Base-by-base conservation (phyloP, 2,329 filamentous ascomycete species). In the Tolypocladium paradoxum region DNA sequence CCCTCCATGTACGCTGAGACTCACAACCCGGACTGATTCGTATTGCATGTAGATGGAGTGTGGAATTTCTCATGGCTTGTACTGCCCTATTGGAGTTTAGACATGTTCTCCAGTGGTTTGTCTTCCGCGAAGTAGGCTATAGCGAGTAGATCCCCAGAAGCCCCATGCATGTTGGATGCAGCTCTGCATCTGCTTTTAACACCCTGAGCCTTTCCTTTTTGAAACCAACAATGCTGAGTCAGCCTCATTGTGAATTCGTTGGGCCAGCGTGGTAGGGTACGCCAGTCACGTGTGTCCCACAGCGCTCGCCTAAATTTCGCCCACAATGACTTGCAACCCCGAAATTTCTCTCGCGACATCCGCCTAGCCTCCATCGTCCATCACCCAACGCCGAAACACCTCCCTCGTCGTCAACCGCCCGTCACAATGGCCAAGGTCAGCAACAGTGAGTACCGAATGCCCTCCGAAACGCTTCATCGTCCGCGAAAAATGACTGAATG, bases 381-480 rank as follows among this genome's bases (percentile, higher is more conserved):
- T 64, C 62, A 61, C 65, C 62, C 65, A 66, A 64, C 63, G 64
- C 58, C 67, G 60, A 63, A 58, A 53, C 57, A 52, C 53, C 55
- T 53, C 37, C 54, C 56, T 58, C 60, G 54, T 62, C 64, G 58
- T 59, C 58, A 62, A 63, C 57, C 51, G 54, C 61, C 62, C 66
- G 61, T 57, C 79, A 81, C 73, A 74, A 88, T 88, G 85, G 81
- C 77, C 70, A 88, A 88, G 76, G 78, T 87, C 72, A 84, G 81
- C 77, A 72, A 69, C 68, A 70, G 78, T 82, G 72, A 62, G 78
- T 69, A 47, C 22, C 47, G n/a, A 34, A 24, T 24, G 20, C 31
- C 49, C 24, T 22, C 4, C 9, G 27, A 6, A 14, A 33, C 16
- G 27, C 8, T 31, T 7, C 6, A 11, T 43, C 20, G 35, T 53